phyloP scores from a whole-genome alignment of 352 stramenopile genomes.

The Phytophthora ramorum region DNA sequence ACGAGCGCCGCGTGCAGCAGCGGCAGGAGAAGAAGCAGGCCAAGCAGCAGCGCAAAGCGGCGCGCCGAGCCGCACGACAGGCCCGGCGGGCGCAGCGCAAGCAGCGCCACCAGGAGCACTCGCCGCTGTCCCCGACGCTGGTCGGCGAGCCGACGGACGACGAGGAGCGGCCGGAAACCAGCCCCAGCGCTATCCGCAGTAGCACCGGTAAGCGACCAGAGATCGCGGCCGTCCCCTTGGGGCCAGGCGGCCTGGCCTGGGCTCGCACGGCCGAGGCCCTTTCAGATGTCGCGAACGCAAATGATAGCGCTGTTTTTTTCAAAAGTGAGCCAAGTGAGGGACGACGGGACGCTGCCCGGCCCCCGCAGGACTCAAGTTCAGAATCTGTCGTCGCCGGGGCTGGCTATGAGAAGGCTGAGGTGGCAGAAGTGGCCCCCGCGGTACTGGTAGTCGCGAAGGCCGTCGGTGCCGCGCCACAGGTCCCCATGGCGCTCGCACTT shows the following conservation, averaged over 20 bases:
- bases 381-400: constrained; percentile 23
- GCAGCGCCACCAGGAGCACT: constrained; percentile 13
- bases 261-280: constrained; percentile 26
- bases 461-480: constrained; percentile 4
- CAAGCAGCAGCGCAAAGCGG: constrained; percentile 43
- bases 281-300: constrained; percentile 20
- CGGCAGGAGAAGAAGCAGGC: constrained; percentile 41
- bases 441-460: constrained; percentile 12
- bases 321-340: constrained; percentile 30
- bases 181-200: constrained; percentile 2
- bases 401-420: constrained; percentile 8
- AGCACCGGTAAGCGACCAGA: constrained; percentile 1
- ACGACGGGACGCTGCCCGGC: constrained; percentile 2
- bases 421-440: constrained; percentile 14
- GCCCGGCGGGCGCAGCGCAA: constrained; percentile 35
- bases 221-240: constrained; percentile 7
- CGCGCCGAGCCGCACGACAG: constrained; percentile 34
- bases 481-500: constrained; percentile 22
- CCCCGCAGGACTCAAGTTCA: constrained; percentile 24
- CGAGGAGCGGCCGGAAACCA: constrained; percentile 24
- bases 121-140: constrained; percentile 23
- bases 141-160: constrained; percentile 28
- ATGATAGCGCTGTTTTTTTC: constrained; percentile 21
- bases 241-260: constrained; percentile 12
- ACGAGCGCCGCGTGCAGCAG: constrained; percentile 33